phyloP scores from a whole-genome alignment of 1,139 yeast genomes.

The Pneumocystis wakefieldiae region DNA sequence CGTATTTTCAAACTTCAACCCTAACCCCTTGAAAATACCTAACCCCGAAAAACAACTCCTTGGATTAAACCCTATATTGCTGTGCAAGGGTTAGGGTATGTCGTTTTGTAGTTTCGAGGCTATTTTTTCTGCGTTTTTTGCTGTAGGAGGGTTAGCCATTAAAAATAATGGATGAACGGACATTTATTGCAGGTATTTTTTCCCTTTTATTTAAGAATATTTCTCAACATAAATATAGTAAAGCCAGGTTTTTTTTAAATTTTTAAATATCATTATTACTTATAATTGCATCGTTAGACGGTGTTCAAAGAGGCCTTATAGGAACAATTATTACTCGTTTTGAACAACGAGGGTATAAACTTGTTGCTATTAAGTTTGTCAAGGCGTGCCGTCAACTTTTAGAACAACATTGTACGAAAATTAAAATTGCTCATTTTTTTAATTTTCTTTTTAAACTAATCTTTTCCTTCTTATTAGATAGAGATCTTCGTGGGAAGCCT shows the following conservation, averaged over 20 bases:
- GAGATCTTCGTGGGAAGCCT: constrained; percentile 88
- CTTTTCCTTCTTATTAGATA: constrained; percentile 16
- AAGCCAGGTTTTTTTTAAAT: neutral
- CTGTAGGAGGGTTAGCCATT: too few species aligned
- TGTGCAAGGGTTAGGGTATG: neutral
- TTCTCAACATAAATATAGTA: neutral
- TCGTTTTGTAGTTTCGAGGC: neutral
- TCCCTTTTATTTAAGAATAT: neutral
- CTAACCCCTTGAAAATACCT: neutral
- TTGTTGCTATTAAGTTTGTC: constrained; percentile 87
- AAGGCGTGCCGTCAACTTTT: constrained; percentile 76
- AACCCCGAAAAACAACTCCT: neutral
- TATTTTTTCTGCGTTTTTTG: neutral
- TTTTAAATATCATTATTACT: neutral
- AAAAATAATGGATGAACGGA: neutral
- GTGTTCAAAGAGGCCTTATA: constrained; percentile 32
- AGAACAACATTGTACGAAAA: constrained; percentile 61
- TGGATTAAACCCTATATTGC: too few species aligned
- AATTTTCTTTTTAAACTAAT: neutral
- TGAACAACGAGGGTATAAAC: constrained; percentile 68
- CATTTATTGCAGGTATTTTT: neutral
- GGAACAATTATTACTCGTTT: constrained; percentile 83
- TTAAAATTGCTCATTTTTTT: too few species aligned
- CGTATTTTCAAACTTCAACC: neutral
- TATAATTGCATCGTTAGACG: neutral